phyloP scores from a whole-genome alignment of 495 filamentous ascomycete species.

The Bathelium albidoporum region DNA sequence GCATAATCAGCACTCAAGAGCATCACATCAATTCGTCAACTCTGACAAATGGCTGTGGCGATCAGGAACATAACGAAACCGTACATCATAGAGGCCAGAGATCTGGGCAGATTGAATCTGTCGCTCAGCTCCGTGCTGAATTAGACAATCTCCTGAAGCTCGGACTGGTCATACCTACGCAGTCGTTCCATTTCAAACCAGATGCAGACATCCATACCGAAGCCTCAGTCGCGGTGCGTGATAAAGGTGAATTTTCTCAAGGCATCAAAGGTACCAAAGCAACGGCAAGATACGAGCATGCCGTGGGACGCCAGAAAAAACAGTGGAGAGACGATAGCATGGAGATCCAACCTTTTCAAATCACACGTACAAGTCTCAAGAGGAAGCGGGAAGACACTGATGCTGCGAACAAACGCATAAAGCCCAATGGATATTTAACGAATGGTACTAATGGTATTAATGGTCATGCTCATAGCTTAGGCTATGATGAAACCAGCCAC shows the following conservation, averaged over 20 bases:
- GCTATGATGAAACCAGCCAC: background rate
- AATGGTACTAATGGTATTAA: slow-evolving; percentile 15
- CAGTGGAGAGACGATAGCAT: background rate
- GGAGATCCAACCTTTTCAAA: background rate
- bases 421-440: slow-evolving; percentile 11
- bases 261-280: slow-evolving; percentile 20
- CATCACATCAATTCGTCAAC: slow-evolving; percentile 23
- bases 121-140: slow-evolving; percentile 33
- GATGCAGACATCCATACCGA: slow-evolving; percentile 41
- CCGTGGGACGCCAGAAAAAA: background rate
- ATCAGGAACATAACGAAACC: slow-evolving; percentile 7
- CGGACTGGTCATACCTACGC: slow-evolving; percentile 41
- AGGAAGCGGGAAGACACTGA: slow-evolving; percentile 43
- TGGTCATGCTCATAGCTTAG: background rate
- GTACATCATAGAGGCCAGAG: background rate
- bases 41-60: slow-evolving; percentile 16
- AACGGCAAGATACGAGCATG: background rate
- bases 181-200: slow-evolving; percentile 43
- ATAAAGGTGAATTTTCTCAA: slow-evolving; percentile 25
- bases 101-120: slow-evolving; percentile 3
- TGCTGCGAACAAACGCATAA: slow-evolving; percentile 26
- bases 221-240: slow-evolving; percentile 35
- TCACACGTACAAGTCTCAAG: slow-evolving; percentile 37
- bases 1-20: slow-evolving; percentile 8
- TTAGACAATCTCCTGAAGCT: slow-evolving; percentile 38